phyloP scores from a whole-genome alignment of 176 grass and related monocot genomes.

The Oryza brachyantha region DNA sequence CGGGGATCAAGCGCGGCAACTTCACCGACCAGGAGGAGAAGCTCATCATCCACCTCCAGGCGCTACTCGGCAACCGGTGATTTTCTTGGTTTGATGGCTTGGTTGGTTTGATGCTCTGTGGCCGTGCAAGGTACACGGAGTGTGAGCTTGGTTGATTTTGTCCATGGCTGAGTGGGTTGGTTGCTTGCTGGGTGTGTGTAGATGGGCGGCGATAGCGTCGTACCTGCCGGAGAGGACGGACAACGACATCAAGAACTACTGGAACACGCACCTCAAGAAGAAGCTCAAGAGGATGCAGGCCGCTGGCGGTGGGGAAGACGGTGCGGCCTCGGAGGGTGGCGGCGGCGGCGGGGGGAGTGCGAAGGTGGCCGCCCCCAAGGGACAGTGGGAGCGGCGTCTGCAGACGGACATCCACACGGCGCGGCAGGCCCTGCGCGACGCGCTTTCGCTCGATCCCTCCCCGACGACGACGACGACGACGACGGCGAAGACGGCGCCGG shows the following conservation, averaged over 20 bases:
- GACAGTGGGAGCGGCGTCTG: constrained; percentile 85
- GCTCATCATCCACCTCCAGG: constrained; percentile 95
- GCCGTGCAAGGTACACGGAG: background rate
- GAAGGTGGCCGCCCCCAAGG: constrained; percentile 44
- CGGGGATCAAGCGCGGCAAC: constrained; percentile 93
- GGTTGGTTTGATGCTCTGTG: background rate
- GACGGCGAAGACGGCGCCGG: background rate
- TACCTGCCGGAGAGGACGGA: constrained; percentile 96
- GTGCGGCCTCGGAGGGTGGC: background rate
- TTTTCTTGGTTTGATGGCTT: constrained; percentile 4
- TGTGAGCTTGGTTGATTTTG: background rate
- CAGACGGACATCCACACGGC: constrained; percentile 97
- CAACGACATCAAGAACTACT: constrained; percentile 99
- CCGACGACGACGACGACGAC: background rate
- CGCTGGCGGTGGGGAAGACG: background rate
- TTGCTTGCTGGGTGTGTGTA: constrained; percentile 28
- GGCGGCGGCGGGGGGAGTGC: background rate
- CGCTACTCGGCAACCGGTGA: constrained; percentile 89
- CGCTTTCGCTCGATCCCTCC: constrained; percentile 62
- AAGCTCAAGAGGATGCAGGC: constrained; percentile 76
- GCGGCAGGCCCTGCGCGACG: constrained; percentile 73
- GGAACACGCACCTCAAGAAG: constrained; percentile 97
- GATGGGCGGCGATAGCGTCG: constrained; percentile 93
- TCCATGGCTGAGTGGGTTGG: constrained; percentile 9
- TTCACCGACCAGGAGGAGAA: constrained; percentile 90